Base-by-base conservation (phyloP, 352 stramenopile genomes). In the Salisapilia sapeloensis region DNA sequence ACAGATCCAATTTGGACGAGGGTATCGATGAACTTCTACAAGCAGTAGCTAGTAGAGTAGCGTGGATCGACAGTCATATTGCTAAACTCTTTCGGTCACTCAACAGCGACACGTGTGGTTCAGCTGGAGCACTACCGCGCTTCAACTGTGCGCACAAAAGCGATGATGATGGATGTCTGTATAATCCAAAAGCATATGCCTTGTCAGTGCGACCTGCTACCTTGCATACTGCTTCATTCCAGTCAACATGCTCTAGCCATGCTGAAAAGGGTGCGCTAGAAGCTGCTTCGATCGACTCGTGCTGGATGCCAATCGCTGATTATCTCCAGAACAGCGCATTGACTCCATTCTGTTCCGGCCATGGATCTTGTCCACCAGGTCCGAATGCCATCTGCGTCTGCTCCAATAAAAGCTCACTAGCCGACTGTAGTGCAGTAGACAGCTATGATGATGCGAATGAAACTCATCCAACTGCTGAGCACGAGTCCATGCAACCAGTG, bases 301-400 rank as follows among this genome's bases (percentile, higher is more conserved):
- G 74, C 38, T 90, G 74, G 74, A 38, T 86, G 19, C 75, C 74
- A 11, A 50, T 53, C 0, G 74, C 70, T 3, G 42, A 53, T 8
- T 80, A 80, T 38, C 46, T 71, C 24, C 38, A 15, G 3, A 45
- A 62, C 18, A 57, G 55, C 2, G 66, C 57, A 15, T 54, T 85
- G 30, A 77, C 65, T 6, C 61, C 51, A 0, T 86, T 85, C 23
- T 90, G 74, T 29, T 72, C 56, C 2, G 71, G 60, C 12, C 65
- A 83, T 38, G 74, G 74, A 12, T 57, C 53, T 35, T 90, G 74
- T 24, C 49, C 57, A 0, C 44, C 55, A 11, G 71, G 71, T 4
- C 71, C 71, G 2, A 58, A 56, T n/a, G 71, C 67, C 0, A 79
- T 44, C 10, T 90, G 75, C 31, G 63, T 36, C 11, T 90, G 75